Conservation (phyloP, 805 yeast genomes). For the Kazachstania viticola region DNA sequence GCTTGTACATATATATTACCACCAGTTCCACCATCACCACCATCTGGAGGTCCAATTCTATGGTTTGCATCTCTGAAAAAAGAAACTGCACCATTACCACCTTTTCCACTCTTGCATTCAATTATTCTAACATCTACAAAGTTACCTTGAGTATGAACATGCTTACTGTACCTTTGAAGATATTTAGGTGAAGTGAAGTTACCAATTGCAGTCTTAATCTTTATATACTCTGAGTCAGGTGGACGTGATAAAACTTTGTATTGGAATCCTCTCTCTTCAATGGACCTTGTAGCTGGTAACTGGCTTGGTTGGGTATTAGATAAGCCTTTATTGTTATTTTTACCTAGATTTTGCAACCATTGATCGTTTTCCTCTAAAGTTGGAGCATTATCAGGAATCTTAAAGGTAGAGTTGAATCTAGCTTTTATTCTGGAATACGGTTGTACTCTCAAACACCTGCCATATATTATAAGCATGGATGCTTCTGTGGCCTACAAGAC, state of each 20-base stretch:
- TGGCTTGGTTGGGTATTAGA: no score
- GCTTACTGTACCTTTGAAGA: conserved; percentile 30
- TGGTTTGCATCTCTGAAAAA: conserved; percentile 79
- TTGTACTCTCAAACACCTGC: no score
- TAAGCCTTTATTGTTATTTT: no score
- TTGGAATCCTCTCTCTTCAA: no score
- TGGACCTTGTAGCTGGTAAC: no score
- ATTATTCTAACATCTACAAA: conserved; percentile 59
- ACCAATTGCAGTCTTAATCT: conserved; percentile 14
- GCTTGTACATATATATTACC: conserved; percentile 82
- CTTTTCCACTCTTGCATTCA: conserved; percentile 61
- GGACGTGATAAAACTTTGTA: conserved; percentile 5
- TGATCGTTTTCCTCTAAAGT: conserved; percentile 32
- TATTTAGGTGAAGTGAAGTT: conserved; percentile 22
- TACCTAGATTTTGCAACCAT: conserved; percentile 27
- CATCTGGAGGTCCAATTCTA: conserved; percentile 89
- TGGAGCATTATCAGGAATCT: conserved; percentile 31
- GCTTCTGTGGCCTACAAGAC: no score
- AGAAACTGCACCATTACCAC: conserved; percentile 83
- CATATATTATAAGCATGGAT: no score
- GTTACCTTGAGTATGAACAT: conserved; percentile 30
- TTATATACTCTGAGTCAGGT: conserved; percentile 14
- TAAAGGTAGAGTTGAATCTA: no score
- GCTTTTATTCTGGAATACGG: no score
- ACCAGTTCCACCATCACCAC: conserved; percentile 98